Evolutionary conservation across 1,284 basidiomycete genomes (phyloP).

Genomic region (Cutaneotrichosporon sp.): DNA sequence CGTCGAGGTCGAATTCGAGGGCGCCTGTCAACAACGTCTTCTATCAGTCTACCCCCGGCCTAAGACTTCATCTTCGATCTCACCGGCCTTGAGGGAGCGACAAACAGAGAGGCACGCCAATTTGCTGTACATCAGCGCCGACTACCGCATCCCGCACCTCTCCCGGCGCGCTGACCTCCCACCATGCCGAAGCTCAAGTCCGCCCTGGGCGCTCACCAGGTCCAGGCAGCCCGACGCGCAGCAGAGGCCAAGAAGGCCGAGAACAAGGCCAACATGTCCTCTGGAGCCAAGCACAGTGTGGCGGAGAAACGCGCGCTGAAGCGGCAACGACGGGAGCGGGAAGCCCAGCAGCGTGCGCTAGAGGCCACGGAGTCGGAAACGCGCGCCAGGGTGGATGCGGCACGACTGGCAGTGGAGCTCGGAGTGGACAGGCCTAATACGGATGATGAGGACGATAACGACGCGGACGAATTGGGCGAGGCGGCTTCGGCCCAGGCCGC

Average conservation of each 20-base stretch:
- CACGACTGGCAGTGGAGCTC: background rate
- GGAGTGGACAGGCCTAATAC: background rate
- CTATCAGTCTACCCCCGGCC: no score
- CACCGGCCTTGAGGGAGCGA: no score
- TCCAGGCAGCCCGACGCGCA: conserved; percentile 13
- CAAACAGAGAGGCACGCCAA: no score
- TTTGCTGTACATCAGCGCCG: no score
- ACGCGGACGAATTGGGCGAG: background rate
- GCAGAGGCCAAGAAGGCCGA: conserved; percentile 11
- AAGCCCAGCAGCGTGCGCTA: background rate
- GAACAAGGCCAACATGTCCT: conserved; percentile 13
- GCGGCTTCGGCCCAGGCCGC: background rate
- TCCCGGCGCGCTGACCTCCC: background rate
- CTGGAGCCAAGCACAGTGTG: conserved; percentile 14
- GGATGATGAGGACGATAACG: background rate
- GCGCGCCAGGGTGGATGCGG: background rate
- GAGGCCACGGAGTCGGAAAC: conserved; percentile 3
- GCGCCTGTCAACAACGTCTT: no score
- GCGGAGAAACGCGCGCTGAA: conserved; percentile 27
- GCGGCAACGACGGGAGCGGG: conserved; percentile 13
- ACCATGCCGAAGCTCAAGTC: conserved; percentile 23
- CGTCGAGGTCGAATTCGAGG: no score
- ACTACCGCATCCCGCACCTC: background rate
- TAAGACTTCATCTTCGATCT: no score
- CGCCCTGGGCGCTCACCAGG: conserved; percentile 27